phyloP scores from a whole-genome alignment of 257 asterid species.

The Perilla frutescens region DNA sequence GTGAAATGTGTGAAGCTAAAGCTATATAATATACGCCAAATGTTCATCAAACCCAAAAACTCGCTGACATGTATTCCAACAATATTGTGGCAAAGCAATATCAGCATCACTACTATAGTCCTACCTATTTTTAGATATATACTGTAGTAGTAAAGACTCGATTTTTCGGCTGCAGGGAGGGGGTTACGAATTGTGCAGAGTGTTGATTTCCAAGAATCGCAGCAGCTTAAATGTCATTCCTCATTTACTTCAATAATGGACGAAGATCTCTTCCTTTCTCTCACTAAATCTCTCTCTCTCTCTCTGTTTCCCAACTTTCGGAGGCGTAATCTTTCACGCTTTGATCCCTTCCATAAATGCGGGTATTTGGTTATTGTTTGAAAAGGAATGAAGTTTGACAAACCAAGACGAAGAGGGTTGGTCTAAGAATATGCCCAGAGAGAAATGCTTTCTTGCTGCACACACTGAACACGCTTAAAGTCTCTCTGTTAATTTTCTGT shows the following conservation, averaged over 20 bases:
- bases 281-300: neutral
- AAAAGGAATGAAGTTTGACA: neutral
- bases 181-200: slow-evolving; percentile 9
- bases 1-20: slow-evolving; percentile 25
- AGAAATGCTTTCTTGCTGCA: slow-evolving; percentile 32
- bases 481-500: slow-evolving; percentile 22
- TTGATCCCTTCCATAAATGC: slow-evolving; percentile 4
- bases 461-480: slow-evolving; percentile 28
- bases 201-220: slow-evolving; percentile 36
- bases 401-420: slow-evolving; percentile 14
- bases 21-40: slow-evolving; percentile 13
- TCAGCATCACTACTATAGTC: neutral
- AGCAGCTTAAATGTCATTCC: slow-evolving; percentile 25
- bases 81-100: slow-evolving; percentile 8
- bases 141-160: slow-evolving; percentile 14
- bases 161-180: slow-evolving; percentile 25
- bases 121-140: slow-evolving; percentile 28
- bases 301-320: neutral
- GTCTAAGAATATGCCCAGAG: slow-evolving; percentile 29
- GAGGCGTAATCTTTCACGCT: slow-evolving; percentile 6
- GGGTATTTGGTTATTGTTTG: slow-evolving; percentile 15
- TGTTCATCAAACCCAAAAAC: neutral
- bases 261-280: neutral
- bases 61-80: neutral
- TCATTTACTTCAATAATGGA: neutral